Evolutionary conservation across 1,139 yeast genomes (phyloP), one percentile per base, ranked within the genome.

Genomic region (Hyphopichia pseudoburtonii): DNA sequence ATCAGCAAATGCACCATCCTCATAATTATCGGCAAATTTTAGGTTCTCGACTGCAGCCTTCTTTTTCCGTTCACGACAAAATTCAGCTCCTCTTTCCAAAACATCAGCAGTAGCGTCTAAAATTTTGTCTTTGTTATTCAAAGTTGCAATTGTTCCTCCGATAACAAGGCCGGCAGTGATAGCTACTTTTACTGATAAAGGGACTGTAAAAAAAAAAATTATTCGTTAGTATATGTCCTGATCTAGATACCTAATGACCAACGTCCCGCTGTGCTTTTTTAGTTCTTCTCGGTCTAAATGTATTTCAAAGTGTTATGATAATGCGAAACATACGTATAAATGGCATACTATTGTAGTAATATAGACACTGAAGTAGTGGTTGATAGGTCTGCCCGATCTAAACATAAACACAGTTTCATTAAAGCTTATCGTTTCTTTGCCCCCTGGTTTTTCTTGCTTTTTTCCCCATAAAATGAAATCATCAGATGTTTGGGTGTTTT

Each of bases 171-270:
- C 76, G 1, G 62, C 51, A 6, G 69, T 57, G 14, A 70, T 40
- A 4, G 75, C 75, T 5, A 59, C 49, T 46, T 70, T 70, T 3
- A 68, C 50, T 2, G 74, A 60, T n/a, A 64, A 45, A 12, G 73
- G 73, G 25, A 66, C 70, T 62, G 37, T 21, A 10, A 21, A 21
- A 7, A 10, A 7, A 7, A 7, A 21, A 18, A 17, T 30, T 32
- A 45, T 46, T 50, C 48, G 54, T 42, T 12, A n/a, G 28, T 26
- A 7, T n/a, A 14, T 26, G 28, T 7, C n/a, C 31, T 15, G 31
- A 11, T 6, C n/a, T n/a, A n/a, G n/a, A n/a, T n/a, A n/a, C n/a
- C n/a, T n/a, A n/a, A n/a, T n/a, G n/a, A n/a, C n/a, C n/a, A n/a
- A n/a, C n/a, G n/a, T n/a, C n/a, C n/a, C n/a, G n/a, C n/a, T n/a